These are phyloP conservation scores for Silene uniflora DNA, from an alignment of 148 eudicot genomes.

Conservation along the genomic window DNA sequence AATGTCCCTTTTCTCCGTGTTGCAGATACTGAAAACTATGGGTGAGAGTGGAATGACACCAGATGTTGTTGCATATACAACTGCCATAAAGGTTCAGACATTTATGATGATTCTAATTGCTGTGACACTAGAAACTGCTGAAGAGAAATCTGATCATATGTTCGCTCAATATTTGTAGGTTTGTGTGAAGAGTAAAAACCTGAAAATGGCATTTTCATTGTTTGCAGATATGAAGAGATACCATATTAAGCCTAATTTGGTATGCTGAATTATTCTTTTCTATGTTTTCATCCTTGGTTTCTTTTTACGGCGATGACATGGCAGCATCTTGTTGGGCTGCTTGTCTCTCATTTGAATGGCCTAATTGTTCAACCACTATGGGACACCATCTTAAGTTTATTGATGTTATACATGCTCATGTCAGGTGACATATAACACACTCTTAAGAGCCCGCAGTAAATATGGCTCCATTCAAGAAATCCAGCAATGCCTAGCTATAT, in stretches of 20 bases:
- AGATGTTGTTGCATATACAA: slow-evolving; percentile 83
- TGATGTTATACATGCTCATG: slow-evolving; percentile 1
- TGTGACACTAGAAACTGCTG: neutral
- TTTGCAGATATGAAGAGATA: slow-evolving; percentile 76
- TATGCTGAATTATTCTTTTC: slow-evolving; percentile 23
- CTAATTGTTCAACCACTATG: neutral
- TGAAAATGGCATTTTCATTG: slow-evolving; percentile 65
- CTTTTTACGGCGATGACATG: neutral
- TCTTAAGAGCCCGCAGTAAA: slow-evolving; percentile 38
- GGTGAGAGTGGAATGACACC: slow-evolving; percentile 65
- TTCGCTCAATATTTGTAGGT: slow-evolving; percentile 42
- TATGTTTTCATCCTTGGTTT: neutral
- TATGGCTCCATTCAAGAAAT: slow-evolving; percentile 62
- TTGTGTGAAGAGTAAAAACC: slow-evolving; percentile 56
- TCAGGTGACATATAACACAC: slow-evolving; percentile 44
- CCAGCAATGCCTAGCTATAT: slow-evolving; percentile 79
- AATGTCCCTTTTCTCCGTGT: neutral
- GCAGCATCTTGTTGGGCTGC: neutral
- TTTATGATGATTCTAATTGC: neutral
- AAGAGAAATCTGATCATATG: neutral
- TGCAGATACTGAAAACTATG: slow-evolving; percentile 81
- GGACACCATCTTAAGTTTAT: neutral
- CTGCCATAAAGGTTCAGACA: slow-evolving; percentile 69
- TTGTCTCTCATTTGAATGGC: neutral
- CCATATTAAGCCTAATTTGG: slow-evolving; percentile 81